phyloP scores from a whole-genome alignment of 495 filamentous ascomycete genomes.

The Pyrenula massariospora region DNA sequence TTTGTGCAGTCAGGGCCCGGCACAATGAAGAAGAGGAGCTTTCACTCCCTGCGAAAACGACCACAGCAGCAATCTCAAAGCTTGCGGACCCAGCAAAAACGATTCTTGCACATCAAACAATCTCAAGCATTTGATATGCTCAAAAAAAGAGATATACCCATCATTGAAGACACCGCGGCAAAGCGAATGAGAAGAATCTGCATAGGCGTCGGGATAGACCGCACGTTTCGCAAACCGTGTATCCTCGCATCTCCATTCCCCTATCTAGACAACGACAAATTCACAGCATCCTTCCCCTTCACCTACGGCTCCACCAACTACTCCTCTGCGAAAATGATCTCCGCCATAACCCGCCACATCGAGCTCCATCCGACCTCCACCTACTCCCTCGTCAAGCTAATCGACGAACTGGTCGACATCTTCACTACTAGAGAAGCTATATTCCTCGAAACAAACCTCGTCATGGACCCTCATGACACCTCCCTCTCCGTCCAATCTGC shows the following conservation, averaged over 20 bases:
- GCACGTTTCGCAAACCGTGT: conserved; percentile 50
- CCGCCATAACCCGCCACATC: conserved; percentile 36
- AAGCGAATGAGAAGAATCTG: conserved; percentile 17
- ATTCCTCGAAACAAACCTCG: conserved; percentile 38
- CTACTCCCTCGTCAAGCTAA: conserved; percentile 30
- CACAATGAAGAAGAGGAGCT: conserved; percentile 26
- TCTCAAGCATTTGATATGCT: conserved; percentile 50
- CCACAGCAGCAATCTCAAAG: not conserved
- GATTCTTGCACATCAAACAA: conserved; percentile 47
- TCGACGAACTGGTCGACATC: conserved; percentile 43
- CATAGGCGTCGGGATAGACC: conserved; percentile 55
- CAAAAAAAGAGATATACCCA: conserved; percentile 33
- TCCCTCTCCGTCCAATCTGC: conserved; percentile 39
- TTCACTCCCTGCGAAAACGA: conserved; percentile 36
- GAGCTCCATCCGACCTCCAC: conserved; percentile 31
- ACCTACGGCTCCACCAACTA: conserved; percentile 29
- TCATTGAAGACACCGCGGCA: conserved; percentile 25
- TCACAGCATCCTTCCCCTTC: conserved; percentile 48
- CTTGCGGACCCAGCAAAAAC: conserved; percentile 23
- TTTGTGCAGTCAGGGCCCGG: not conserved
- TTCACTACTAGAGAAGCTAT: conserved; percentile 63
- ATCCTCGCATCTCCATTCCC: conserved; percentile 48
- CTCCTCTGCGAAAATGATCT: conserved; percentile 19
- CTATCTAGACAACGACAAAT: conserved; percentile 4
- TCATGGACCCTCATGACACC: conserved; percentile 23